Percentiles rank a stretch among this genome's conserved stretches.
These are phyloP conservation scores for Leishmania mexicana DNA, from an alignment of 208 protist genomes.

Conservation along the genomic window DNA sequence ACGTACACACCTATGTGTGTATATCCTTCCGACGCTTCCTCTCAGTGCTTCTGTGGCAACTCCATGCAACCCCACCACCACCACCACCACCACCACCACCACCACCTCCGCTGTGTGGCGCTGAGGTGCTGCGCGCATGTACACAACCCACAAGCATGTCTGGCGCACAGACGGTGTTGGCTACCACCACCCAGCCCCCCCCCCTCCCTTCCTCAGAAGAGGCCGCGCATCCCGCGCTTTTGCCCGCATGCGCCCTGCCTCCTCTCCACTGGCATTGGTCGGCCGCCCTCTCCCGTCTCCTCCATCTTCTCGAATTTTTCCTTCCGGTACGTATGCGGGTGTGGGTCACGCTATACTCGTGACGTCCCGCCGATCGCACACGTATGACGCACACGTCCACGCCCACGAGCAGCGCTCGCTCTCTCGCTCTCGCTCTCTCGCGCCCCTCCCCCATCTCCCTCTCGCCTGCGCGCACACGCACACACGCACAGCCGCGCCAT, in stretches of 20 bases:
- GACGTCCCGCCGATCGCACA: not conserved
- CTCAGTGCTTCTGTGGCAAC: too few relatives aligned
- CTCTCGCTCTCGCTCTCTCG: not conserved
- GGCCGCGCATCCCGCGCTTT: too few relatives aligned
- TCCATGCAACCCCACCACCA: too few relatives aligned
- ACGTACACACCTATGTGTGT: conserved; percentile 10
- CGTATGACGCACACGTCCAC: not conserved
- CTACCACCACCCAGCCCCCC: too few relatives aligned
- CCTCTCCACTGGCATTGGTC: not conserved
- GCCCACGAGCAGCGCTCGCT: not conserved
- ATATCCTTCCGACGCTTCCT: not conserved
- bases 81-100: too few relatives aligned
- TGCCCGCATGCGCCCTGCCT: not conserved
- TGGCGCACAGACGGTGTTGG: not conserved
- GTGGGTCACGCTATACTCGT: not conserved
- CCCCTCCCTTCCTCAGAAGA: not conserved
- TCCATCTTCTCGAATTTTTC: not conserved
- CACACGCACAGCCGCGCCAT: not conserved
- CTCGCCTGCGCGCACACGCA: not conserved
- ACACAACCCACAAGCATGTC: not conserved
- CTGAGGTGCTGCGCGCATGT: too few relatives aligned
- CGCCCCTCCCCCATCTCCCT: too few relatives aligned
- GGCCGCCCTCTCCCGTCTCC: not conserved
- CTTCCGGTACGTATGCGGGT: not conserved
- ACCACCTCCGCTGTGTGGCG: too few relatives aligned